Percentiles rank a stretch among this genome's conserved stretches.
Conservation (phyloP, 169 alveolate species). For the Plasmodium ovale region DNA sequence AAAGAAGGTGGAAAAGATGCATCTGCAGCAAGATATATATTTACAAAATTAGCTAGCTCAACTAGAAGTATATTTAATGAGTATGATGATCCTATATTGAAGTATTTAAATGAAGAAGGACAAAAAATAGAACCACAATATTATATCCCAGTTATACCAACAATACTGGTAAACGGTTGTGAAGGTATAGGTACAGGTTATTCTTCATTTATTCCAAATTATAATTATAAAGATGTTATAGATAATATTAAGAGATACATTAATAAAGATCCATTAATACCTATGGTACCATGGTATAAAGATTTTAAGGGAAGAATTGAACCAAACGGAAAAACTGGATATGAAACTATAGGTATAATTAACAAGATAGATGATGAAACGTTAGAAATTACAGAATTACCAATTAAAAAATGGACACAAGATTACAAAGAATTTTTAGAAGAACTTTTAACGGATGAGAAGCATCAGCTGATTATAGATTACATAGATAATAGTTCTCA, state of each 20-base stretch:
- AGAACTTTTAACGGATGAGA: conserved; percentile 79
- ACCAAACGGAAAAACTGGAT: conserved; percentile 88
- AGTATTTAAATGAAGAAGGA: conserved; percentile 97
- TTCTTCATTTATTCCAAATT: conserved; percentile 96
- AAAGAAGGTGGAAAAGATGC: conserved; percentile 99
- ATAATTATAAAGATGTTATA: conserved; percentile 96
- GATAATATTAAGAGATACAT: conserved; percentile 92
- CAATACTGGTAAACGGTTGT: conserved; percentile 98
- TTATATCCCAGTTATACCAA: conserved; percentile 98
- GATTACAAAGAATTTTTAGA: conserved; percentile 96
- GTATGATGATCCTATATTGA: conserved; percentile 94
- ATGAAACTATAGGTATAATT: conserved; percentile 87
- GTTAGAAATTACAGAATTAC: conserved; percentile 97
- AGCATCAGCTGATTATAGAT: conserved; percentile 81
- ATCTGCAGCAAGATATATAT: conserved; percentile 95
- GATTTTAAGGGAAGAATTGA: conserved; percentile 96
- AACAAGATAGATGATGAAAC: conserved; percentile 85
- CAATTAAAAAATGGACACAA: conserved; percentile 97
- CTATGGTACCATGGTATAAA: conserved; percentile 98
- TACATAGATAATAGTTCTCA: conserved; percentile 90
- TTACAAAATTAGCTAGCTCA: conserved; percentile 91
- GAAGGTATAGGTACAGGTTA: conserved; percentile 99
- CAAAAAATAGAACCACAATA: conserved; percentile 98
- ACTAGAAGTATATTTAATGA: conserved; percentile 93
- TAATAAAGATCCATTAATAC: conserved; percentile 90